Conservation (phyloP, 2,329 filamentous ascomycete species). For the Metarhizium brunneum region DNA sequence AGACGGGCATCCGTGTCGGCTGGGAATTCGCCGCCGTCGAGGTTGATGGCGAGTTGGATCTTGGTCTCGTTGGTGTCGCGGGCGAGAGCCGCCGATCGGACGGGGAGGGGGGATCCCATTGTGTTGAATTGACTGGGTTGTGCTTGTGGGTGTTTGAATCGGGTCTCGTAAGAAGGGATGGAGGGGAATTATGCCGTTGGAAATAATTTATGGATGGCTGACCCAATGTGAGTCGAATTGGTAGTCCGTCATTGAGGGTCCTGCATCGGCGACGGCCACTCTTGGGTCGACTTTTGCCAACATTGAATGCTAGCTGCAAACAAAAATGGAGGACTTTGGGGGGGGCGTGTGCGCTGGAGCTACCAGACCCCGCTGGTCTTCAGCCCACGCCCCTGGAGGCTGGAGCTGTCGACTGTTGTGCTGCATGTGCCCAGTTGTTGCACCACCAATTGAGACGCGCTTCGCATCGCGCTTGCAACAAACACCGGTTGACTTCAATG, state of each 20-base stretch:
- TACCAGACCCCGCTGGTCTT: conserved; percentile 4
- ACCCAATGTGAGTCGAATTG: too few relatives aligned
- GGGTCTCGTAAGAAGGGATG: background rate
- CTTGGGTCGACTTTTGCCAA: too few relatives aligned
- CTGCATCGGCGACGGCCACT: too few relatives aligned
- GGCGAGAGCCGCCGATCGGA: conserved; percentile 66
- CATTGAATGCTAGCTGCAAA: background rate
- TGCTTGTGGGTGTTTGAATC: too few relatives aligned
- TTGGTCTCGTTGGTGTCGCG: conserved; percentile 98
- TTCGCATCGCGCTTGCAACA: background rate
- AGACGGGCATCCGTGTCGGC: conserved; percentile 51
- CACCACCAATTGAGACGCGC: background rate
- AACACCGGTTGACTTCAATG: too few relatives aligned
- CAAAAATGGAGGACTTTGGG: too few relatives aligned
- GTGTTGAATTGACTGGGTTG: background rate
- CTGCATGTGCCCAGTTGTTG: too few relatives aligned
- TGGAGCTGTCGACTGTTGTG: too few relatives aligned
- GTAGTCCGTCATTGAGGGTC: too few relatives aligned
- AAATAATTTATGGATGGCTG: background rate
- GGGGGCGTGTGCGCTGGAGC: background rate
- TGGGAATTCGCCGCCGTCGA: conserved; percentile 79
- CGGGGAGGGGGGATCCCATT: conserved; percentile 18
- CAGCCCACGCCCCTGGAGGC: background rate
- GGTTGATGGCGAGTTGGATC: conserved; percentile 83
- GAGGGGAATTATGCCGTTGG: background rate